Percentiles rank a stretch among this genome's conserved stretches.
These are phyloP conservation scores for Cyamopsis tetragonoloba DNA, from an alignment of 306 rosid species.

Conservation along the genomic window DNA sequence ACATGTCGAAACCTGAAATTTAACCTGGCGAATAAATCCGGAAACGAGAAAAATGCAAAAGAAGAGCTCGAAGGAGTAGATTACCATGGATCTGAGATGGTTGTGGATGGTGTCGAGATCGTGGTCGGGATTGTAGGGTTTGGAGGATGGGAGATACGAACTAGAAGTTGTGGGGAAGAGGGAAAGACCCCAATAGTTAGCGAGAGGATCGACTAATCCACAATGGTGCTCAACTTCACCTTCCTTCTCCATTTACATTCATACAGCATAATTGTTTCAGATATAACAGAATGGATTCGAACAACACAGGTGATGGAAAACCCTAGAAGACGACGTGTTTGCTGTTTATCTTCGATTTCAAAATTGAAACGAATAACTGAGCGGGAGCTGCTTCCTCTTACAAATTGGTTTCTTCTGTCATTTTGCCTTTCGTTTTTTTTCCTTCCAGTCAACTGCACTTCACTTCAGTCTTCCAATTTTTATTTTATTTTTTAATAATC, in stretches of 20 bases:
- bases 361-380: not conserved
- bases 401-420: too few species aligned
- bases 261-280: not conserved
- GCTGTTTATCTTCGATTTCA: not conserved
- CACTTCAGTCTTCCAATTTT: too few species aligned
- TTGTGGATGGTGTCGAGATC: slow-evolving; percentile 48
- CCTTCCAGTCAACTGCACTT: too few species aligned
- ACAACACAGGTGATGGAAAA: not conserved
- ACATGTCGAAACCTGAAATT: too few species aligned
- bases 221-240: slow-evolving; percentile 18
- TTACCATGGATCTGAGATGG: slow-evolving; percentile 62
- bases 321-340: not conserved
- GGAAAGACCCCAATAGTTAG: slow-evolving; percentile 44
- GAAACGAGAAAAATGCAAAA: not conserved
- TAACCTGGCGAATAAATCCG: too few species aligned
- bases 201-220: slow-evolving; percentile 48
- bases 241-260: slow-evolving; percentile 38
- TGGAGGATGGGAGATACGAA: slow-evolving; percentile 20
- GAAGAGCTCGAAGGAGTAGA: not conserved
- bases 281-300: not conserved
- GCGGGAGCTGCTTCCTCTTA: slow-evolving; percentile 24
- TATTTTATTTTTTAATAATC: too few species aligned
- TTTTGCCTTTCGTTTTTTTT: too few species aligned
- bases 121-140: slow-evolving; percentile 30
- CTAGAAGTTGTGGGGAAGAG: slow-evolving; percentile 40